A percentile compares a stretch with the other conserved stretches of the same genome.
These are phyloP conservation scores for Didymella lethalis DNA, from an alignment of 2,329 filamentous ascomycete species.

Conservation along the genomic window DNA sequence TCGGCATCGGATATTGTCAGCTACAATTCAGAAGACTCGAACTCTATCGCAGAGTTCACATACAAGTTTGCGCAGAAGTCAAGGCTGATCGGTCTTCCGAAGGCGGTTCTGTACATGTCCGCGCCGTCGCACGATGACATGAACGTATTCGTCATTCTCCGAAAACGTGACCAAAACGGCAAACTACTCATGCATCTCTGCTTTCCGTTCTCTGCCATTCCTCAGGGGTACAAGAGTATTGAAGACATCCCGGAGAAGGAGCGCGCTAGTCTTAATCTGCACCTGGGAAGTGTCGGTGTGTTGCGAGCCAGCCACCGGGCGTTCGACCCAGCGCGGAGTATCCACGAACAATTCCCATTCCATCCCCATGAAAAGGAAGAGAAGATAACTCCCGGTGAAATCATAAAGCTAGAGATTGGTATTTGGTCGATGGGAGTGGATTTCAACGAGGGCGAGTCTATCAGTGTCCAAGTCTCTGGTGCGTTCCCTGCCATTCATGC, in stretches of 20 bases:
- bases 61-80: conserved; percentile 48
- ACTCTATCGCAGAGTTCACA: conserved; percentile 23
- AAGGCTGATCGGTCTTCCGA: conserved; percentile 57
- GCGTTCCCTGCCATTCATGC: not conserved
- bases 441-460: conserved; percentile 54
- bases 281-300: not conserved
- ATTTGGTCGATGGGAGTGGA: conserved; percentile 59
- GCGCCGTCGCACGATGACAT: conserved; percentile 56
- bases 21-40: conserved; percentile 30
- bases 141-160: conserved; percentile 54
- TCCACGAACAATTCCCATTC: conserved; percentile 34
- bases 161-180: conserved; percentile 56
- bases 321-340: not conserved
- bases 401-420: conserved; percentile 58
- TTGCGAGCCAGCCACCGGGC: not conserved
- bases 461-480: conserved; percentile 6
- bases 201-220: conserved; percentile 47
- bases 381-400: conserved; percentile 52
- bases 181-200: conserved; percentile 55
- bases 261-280: not conserved
- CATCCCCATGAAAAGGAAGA: conserved; percentile 54
- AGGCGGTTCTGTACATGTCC: conserved; percentile 58
- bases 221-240: not conserved
- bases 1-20: conserved; percentile 9
- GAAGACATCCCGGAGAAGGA: not conserved